Conservation (phyloP, 2,329 filamentous ascomycete species). For the Meredithiella fracta region DNA sequence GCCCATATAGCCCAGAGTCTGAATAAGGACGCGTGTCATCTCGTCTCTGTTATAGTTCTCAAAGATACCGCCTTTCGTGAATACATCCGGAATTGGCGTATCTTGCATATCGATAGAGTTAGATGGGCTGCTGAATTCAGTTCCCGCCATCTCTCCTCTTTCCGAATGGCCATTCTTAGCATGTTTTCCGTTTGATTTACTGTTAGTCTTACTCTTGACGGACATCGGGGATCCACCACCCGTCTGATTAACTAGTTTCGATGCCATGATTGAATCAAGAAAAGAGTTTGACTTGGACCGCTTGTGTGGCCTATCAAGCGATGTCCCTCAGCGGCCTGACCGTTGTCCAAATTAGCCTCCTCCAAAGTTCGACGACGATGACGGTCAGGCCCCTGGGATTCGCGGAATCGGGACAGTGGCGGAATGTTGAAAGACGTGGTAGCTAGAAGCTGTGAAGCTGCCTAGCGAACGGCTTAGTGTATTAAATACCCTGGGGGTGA, state of each 20-base stretch:
- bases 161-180: too few species aligned
- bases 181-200: too few species aligned
- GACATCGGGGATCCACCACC: background rate
- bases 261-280: background rate
- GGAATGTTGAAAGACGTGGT: constrained; percentile 6
- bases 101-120: background rate
- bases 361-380: constrained; percentile 5
- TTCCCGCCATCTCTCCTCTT: too few species aligned
- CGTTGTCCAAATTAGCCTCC: constrained; percentile 2
- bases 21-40: constrained; percentile 80
- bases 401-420: background rate
- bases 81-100: background rate
- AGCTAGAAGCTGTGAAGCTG: constrained; percentile 9
- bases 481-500: background rate
- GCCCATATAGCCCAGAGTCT: constrained; percentile 76
- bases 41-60: constrained; percentile 53
- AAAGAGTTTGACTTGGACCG: constrained; percentile 2
- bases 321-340: background rate
- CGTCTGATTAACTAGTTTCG: background rate
- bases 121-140: background rate
- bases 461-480: constrained; percentile 3
- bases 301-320: background rate
- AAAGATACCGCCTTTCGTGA: background rate
- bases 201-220: background rate
- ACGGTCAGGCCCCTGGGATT: constrained; percentile 11